A percentile compares a stretch with the other conserved stretches of the same genome.
Evolutionary conservation across 2,329 filamentous ascomycete genomes (phyloP).

Genomic region (Colletotrichum eleusines): DNA sequence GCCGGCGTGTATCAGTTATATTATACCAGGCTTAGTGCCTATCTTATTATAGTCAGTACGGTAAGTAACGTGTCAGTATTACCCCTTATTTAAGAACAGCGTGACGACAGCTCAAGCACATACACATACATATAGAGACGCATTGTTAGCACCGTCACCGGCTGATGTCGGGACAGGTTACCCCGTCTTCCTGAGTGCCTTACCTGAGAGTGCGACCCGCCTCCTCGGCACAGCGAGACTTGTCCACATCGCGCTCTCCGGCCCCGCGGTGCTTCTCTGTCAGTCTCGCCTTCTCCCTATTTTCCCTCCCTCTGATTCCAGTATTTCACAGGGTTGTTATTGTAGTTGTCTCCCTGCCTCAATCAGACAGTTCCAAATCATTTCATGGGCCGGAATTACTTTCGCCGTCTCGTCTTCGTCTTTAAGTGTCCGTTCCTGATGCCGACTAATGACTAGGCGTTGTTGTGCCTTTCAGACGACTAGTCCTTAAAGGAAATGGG

Average conservation of each 20-base stretch:
- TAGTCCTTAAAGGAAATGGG: not conserved
- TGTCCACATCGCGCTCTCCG: slow-evolving; percentile 22
- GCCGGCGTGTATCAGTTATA: no score
- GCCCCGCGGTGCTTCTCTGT: not conserved
- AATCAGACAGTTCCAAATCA: not conserved
- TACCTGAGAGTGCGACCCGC: slow-evolving; percentile 15
- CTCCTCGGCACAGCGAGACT: slow-evolving; percentile 5
- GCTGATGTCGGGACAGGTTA: slow-evolving; percentile 18
- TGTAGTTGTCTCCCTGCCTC: slow-evolving; percentile 2
- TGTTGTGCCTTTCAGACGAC: not conserved
- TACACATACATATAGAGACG: not conserved
- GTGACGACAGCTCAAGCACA: slow-evolving; percentile 1
- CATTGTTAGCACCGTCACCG: not conserved
- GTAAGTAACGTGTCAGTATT: no score
- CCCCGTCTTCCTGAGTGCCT: slow-evolving; percentile 27
- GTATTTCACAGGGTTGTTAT: slow-evolving; percentile 10
- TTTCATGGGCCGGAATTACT: not conserved
- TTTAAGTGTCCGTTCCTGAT: slow-evolving; percentile 7
- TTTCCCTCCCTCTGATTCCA: not conserved
- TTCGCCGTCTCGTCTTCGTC: not conserved
- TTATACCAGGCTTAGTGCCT: no score
- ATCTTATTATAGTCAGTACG: no score
- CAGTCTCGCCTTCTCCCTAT: no score
- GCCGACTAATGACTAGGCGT: not conserved
- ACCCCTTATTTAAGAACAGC: no score